Base-by-base conservation (phyloP, 164 flowering plant genomes). In the Nelumbo lutea region DNA sequence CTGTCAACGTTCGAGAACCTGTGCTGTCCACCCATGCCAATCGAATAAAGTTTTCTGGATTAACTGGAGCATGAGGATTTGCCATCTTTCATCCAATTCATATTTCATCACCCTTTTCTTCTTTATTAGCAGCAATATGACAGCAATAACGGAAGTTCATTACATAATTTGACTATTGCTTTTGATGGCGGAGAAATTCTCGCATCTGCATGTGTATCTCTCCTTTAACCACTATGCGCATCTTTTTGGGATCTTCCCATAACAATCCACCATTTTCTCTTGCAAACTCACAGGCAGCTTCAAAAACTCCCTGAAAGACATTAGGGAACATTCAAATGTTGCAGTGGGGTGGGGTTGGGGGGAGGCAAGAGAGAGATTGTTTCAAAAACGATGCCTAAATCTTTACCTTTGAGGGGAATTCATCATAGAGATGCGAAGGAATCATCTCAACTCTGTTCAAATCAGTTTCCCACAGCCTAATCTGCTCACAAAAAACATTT, bases 381-480 rank as follows among this genome's bases (percentile, higher is more conserved):
- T 43, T 8, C 59, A 1, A 42, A 64, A 43, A 41, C 5, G 56
- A 66, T 39, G 60, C 42, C 7, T 50, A 8, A 45, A 47, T 44
- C 9, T 61, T 70, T 83, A 88, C 96, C 84, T 75, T 80, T 0
- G 97, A 90, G 27, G 96, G 93, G 57, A 90, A 91, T 60, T 88
- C 93, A 14, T 88, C 93, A 59, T 86, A 90, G 57, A 83, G 76
- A 81, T 87, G 81, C 15, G 92, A 79, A 41, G 80, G 85, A 14
- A 76, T 72, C 81, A 79, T 82, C 79, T 87, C 94, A 59, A 88
- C 86, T 60, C 92, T 80, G 66, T 92, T 88, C 72, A 88, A 70
- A 78, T 90, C 98, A 6, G 89, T 66, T 77, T 92, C 98, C 96
- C 98, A 92, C 61, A 92, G 79, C 72, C 98, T 78, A 66, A 92